phyloP scores from a whole-genome alignment of 768 basidiomycete species.

The Dacryopinax spathularia region DNA sequence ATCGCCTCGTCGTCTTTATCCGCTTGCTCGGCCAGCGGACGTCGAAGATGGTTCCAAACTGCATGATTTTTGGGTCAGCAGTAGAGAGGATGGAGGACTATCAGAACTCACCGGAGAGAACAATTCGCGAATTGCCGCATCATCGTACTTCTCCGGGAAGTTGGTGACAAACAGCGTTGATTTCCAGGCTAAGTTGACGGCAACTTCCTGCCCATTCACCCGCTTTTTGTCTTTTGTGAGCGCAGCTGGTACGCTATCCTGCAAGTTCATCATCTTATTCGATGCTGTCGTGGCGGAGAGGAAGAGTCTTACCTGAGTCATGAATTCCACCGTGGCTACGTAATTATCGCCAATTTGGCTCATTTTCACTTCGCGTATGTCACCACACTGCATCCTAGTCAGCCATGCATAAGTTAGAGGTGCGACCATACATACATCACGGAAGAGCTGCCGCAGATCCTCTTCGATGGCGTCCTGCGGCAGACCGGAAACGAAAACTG shows the following conservation, averaged over 20 bases:
- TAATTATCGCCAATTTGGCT: constrained; percentile 41
- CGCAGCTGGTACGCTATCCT: constrained; percentile 75
- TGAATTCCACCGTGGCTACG: constrained; percentile 85
- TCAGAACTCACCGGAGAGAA: constrained; percentile 52
- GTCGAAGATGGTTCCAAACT: constrained; percentile 88
- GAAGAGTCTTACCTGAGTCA: constrained; percentile 35
- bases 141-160: constrained; percentile 76
- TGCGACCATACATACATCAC: constrained; percentile 48
- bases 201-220: constrained; percentile 56
- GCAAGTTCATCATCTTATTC: constrained; percentile 6
- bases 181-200: constrained; percentile 82
- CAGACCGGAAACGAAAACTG: constrained; percentile 72
- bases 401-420: background rate
- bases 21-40: constrained; percentile 98
- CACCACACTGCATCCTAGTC: constrained; percentile 92
- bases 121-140: constrained; percentile 53
- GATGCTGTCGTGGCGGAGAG: background rate
- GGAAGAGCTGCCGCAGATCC: constrained; percentile 61
- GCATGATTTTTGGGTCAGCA: constrained; percentile 5
- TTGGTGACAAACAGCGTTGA: constrained; percentile 94
- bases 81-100: background rate
- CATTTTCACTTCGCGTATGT: constrained; percentile 70
- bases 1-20: constrained; percentile 77
- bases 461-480: constrained; percentile 42
- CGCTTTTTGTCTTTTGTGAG: constrained; percentile 92